Percentiles rank a stretch among this genome's conserved stretches.
Evolutionary conservation across 345 rosid genomes (phyloP).

Genomic region (Nephelium lappaceum): DNA sequence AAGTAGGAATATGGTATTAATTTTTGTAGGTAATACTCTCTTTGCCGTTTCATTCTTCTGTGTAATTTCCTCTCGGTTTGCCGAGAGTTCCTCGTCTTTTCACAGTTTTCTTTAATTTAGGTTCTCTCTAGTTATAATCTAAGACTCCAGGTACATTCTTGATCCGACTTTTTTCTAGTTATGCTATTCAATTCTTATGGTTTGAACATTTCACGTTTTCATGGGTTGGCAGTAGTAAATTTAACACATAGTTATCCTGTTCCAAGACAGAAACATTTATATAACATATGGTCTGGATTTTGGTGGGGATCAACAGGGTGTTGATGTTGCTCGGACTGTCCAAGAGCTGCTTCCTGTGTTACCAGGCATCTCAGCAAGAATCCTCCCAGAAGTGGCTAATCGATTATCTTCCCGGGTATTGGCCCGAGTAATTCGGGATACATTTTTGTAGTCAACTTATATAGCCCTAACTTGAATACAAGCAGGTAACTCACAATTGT

Average conservation of each 20-base stretch:
- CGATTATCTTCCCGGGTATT: conserved; percentile 76
- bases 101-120: background rate
- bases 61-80: background rate
- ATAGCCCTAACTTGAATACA: background rate
- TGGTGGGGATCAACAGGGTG: conserved; percentile 37
- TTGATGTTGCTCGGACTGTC: conserved; percentile 52
- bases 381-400: conserved; percentile 73
- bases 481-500: conserved; percentile 11
- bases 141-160: background rate
- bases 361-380: conserved; percentile 74
- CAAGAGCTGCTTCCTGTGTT: conserved; percentile 76
- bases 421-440: conserved; percentile 75
- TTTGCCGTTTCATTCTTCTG: background rate
- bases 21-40: too few species aligned
- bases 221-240: background rate
- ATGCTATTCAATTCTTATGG: background rate
- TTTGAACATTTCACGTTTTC: background rate
- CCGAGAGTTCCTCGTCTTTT: too few species aligned
- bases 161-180: background rate
- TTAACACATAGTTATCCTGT: background rate
- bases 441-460: conserved; percentile 48
- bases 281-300: background rate
- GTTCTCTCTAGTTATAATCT: background rate
- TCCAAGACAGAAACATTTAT: background rate
- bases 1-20: too few species aligned